phyloP scores from a whole-genome alignment of 495 filamentous ascomycete genomes.

The Annulohypoxylon stygium region DNA sequence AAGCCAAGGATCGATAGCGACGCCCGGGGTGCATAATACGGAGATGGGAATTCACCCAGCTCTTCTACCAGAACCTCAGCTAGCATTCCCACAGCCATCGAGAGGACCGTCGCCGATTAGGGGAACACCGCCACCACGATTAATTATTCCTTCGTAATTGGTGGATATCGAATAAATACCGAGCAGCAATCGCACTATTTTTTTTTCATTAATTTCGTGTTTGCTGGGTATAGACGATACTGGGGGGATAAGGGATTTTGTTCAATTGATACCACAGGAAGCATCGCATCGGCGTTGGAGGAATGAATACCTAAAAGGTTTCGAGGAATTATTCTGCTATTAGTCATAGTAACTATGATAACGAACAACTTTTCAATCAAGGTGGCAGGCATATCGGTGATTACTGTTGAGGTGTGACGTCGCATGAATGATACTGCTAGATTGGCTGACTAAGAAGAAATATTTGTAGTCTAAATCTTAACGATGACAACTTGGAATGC shows the following conservation, averaged over 20 bases:
- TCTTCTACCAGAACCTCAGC: constrained; percentile 41
- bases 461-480: background rate
- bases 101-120: constrained; percentile 47
- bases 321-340: background rate
- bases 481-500: too few species aligned
- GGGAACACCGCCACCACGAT: constrained; percentile 18
- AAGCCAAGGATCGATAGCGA: constrained; percentile 43
- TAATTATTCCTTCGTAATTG: constrained; percentile 22
- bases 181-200: background rate
- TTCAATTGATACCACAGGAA: constrained; percentile 19
- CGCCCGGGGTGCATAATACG: constrained; percentile 49
- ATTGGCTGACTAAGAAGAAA: background rate
- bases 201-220: background rate
- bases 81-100: constrained; percentile 49
- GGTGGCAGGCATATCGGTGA: too few species aligned
- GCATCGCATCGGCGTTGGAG: constrained; percentile 22
- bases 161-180: background rate
- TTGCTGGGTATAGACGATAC: background rate
- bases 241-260: background rate
- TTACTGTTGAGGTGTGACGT: background rate
- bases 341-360: constrained; percentile 2
- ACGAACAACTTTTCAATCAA: background rate
- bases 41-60: constrained; percentile 43
- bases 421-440: background rate
- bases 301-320: background rate